A percentile compares a stretch with the other conserved stretches of the same genome.
Conservation (phyloP, 805 yeast genomes). For the Schwanniomyces yamadae region DNA sequence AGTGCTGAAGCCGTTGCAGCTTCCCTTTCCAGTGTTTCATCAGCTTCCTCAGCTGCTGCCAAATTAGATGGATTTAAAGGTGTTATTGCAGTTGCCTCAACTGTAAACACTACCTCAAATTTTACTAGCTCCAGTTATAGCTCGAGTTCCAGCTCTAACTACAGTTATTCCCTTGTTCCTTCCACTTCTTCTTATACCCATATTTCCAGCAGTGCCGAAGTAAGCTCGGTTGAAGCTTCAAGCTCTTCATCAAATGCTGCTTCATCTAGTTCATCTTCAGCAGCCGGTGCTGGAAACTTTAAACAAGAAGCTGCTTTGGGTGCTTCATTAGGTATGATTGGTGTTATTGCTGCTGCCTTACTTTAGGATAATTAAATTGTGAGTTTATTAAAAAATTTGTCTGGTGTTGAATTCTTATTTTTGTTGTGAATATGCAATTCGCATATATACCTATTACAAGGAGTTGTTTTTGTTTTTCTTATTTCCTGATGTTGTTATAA, state of each 20-base stretch:
- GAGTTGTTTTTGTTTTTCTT: too few relatives aligned
- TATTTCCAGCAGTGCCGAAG: too few relatives aligned
- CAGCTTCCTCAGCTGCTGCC: conserved; percentile 9
- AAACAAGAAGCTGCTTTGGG: conserved; percentile 14
- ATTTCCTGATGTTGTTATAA: too few relatives aligned
- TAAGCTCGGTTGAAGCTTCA: too few relatives aligned
- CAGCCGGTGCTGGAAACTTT: conserved; percentile 10
- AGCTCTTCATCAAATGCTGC: conserved; percentile 2
- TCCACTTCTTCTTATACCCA: background rate
- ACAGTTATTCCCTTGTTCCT: conserved; percentile 1
- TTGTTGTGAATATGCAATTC: too few relatives aligned
- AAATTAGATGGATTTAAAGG: conserved; percentile 18
- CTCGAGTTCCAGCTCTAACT: conserved; percentile 8
- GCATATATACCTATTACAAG: too few relatives aligned
- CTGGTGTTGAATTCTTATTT: too few relatives aligned
- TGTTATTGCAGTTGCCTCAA: conserved; percentile 25
- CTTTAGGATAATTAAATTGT: background rate
- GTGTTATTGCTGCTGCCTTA: conserved; percentile 27
- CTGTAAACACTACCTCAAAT: conserved; percentile 10
- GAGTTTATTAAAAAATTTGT: too few relatives aligned
- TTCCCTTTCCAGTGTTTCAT: conserved; percentile 9
- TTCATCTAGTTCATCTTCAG: conserved; percentile 7
- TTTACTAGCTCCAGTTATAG: conserved; percentile 8
- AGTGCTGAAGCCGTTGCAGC: conserved; percentile 5
- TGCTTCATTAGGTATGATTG: conserved; percentile 21